Base-by-base conservation (phyloP, 148 eudicot species). In the Cornus controversa region DNA sequence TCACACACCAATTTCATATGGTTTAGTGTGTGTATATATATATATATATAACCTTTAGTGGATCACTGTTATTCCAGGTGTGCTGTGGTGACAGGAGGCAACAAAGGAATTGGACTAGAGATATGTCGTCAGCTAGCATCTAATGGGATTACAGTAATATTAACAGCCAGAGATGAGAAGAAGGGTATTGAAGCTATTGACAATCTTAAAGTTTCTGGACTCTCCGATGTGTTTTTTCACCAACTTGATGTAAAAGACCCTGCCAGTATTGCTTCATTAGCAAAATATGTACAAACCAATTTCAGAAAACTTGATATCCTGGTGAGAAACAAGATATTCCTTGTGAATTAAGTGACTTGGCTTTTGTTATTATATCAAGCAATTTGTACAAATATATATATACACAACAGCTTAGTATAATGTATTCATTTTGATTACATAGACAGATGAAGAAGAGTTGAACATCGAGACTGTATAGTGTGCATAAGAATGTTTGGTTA, bases 31-130 rank as follows among this genome's bases (percentile, higher is more conserved):
- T 37, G 5, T 37, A 37, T 37, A 37, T 37, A 37, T 37, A 37
- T 37, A 6, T 37, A 37, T 23, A 10, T 45, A 60, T 26, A 3
- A 47, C 4, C 20, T 28, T 57, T 22, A 37, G 42, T 5, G 42
- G 8, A 37, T 37, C 42, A 37, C 42, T 37, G 42, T 37, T 6
- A 20, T 11, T 50, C 36, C 66, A 77, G 81, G 77, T 7, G 54
- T 53, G 82, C 79, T 45, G 73, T 82, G 18, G 85, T 82, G 5
- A 82, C 81, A 0, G 79, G 85, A 34, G 75, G 60, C 37, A 82
- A 70, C 66, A 82, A 78, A 75, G 82, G 85, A 14, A 67, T 82
- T 64, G 82, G 82, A 1, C 57, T 74, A 0, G 85, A 78, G 57
- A 75, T 75, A 62, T 75, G 81, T 29, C 66, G 42, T 5, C 75